A percentile compares a stretch with the other conserved stretches of the same genome.
These are phyloP conservation scores for Dactylonectria macrodidyma DNA, from an alignment of 2,329 filamentous ascomycete genomes.

Conservation along the genomic window DNA sequence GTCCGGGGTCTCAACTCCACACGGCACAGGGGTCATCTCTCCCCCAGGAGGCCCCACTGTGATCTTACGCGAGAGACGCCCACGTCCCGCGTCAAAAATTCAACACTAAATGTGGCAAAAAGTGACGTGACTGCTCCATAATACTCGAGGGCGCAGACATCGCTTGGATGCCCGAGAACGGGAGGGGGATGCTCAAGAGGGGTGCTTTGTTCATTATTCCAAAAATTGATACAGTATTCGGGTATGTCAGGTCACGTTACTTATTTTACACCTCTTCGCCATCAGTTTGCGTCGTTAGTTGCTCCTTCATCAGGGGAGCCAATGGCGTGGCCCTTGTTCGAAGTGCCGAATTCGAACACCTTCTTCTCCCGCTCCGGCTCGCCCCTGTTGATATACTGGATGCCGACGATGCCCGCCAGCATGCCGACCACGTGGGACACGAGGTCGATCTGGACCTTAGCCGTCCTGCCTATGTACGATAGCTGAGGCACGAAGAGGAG, in stretches of 20 bases:
- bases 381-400: conserved; percentile 51
- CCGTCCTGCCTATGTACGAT: conserved; percentile 60
- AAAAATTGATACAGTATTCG: conserved; percentile 36
- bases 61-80: conserved; percentile 42
- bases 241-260: conserved; percentile 34
- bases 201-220: conserved; percentile 27
- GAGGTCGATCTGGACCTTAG: conserved; percentile 62
- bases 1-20: conserved; percentile 35
- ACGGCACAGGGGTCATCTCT: conserved; percentile 20
- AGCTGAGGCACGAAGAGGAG: conserved; percentile 66
- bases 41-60: conserved; percentile 3
- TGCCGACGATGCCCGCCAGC: conserved; percentile 60
- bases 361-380: conserved; percentile 33
- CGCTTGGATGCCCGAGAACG: background rate
- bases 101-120: conserved; percentile 19
- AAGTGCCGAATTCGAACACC: conserved; percentile 34
- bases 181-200: conserved; percentile 15
- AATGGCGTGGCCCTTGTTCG: background rate
- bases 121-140: background rate
- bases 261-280: conserved; percentile 38
- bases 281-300: conserved; percentile 17
- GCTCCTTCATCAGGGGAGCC: conserved; percentile 8
- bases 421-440: conserved; percentile 69
- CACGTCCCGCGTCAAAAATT: conserved; percentile 21
- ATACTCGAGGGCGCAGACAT: background rate